A percentile compares a stretch with the other conserved stretches of the same genome.
These are phyloP conservation scores for Ambrosiella xylebori DNA, from an alignment of 2,329 filamentous ascomycete genomes.

Conservation along the genomic window DNA sequence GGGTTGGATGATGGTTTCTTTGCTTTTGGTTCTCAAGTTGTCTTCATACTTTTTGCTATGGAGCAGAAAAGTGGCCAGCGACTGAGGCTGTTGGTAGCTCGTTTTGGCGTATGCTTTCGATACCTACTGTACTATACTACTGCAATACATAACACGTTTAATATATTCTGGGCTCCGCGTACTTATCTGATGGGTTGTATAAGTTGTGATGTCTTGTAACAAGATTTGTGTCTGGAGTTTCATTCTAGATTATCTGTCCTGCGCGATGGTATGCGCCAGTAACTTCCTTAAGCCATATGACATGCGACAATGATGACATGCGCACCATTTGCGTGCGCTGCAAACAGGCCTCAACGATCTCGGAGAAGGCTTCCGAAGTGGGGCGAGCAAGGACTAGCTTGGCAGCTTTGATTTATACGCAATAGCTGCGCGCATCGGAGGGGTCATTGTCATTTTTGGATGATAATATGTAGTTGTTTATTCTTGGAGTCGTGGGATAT, in stretches of 20 bases:
- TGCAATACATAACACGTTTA: constrained; percentile 1
- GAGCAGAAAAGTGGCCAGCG: not conserved
- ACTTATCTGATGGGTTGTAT: not conserved
- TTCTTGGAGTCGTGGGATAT: too few relatives aligned
- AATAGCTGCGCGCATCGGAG: not conserved
- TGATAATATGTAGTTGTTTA: not conserved
- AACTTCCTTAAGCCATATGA: not conserved
- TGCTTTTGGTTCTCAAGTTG: not conserved
- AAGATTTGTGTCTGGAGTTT: not conserved
- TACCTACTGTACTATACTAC: constrained; percentile 5
- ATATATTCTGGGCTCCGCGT: not conserved
- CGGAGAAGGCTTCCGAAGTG: not conserved
- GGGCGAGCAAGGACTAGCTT: not conserved
- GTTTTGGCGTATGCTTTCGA: not conserved
- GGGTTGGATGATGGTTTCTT: not conserved
- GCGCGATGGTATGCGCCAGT: not conserved
- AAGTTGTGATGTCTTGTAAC: not conserved
- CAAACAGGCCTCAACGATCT: not conserved
- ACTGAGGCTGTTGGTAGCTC: not conserved
- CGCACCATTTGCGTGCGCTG: not conserved
- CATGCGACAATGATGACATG: not conserved
- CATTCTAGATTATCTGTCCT: not conserved
- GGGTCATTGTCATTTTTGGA: not conserved
- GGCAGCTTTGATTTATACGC: not conserved
- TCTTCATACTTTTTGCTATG: not conserved